Evolutionary conservation across 2,329 filamentous ascomycete species (phyloP).

Genomic region (Aspergillus ruber): DNA sequence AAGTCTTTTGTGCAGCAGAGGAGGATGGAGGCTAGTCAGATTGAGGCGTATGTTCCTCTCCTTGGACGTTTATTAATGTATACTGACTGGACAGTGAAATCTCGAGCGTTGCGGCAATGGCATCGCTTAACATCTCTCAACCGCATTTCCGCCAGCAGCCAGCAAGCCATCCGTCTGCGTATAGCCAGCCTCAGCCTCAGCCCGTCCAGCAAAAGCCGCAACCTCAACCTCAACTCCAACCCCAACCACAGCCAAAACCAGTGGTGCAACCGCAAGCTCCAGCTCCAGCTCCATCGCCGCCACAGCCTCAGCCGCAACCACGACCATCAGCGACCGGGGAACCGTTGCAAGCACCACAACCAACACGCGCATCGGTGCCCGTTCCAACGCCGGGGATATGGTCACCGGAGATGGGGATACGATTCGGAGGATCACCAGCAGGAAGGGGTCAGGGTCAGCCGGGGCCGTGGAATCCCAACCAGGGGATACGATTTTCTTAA

Average conservation of each 20-base stretch:
- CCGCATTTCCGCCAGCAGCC: slow-evolving; percentile 18
- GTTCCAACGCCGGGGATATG: slow-evolving; percentile 56
- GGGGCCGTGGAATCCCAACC: slow-evolving; percentile 55
- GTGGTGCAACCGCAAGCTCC: slow-evolving; percentile 3
- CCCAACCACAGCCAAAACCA: slow-evolving; percentile 27
- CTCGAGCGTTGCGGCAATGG: slow-evolving; percentile 50
- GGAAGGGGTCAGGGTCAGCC: slow-evolving; percentile 11
- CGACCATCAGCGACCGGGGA: slow-evolving; percentile 21
- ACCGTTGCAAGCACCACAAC: slow-evolving; percentile 42
- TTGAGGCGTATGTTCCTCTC: slow-evolving; percentile 60
- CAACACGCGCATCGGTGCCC: slow-evolving; percentile 34
- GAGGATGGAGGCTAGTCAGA: slow-evolving; percentile 68
- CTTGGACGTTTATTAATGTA: neutral
- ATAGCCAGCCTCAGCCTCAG: slow-evolving; percentile 28
- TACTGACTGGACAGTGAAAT: slow-evolving; percentile 43
- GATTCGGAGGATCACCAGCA: slow-evolving; percentile 53
- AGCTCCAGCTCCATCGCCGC: slow-evolving; percentile 17
- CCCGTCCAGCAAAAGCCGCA: slow-evolving; percentile 20
- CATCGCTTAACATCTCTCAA: slow-evolving; percentile 46
- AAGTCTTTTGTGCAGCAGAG: slow-evolving; percentile 73
- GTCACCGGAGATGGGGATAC: slow-evolving; percentile 75
- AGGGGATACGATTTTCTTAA: slow-evolving; percentile 51
- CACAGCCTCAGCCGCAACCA: slow-evolving; percentile 13
- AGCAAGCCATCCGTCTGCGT: neutral
- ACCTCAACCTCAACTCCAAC: slow-evolving; percentile 34